Base-by-base conservation (phyloP, 2,329 filamentous ascomycete genomes). In the Botrytis galanthina region DNA sequence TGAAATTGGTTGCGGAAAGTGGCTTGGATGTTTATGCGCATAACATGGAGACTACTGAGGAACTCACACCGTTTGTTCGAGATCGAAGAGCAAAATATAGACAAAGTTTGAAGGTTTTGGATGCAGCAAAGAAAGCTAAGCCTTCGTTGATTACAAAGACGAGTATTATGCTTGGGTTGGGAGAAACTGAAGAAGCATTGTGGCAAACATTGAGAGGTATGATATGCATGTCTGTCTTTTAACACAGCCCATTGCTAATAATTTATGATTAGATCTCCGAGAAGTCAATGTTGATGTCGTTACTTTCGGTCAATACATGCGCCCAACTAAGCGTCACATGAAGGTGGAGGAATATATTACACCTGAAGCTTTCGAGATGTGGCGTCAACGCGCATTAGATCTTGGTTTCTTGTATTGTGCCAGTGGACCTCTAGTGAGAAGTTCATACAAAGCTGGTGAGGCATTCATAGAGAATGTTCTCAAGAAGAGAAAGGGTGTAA, bases 271-370 rank as follows among this genome's bases (percentile, higher is more conserved):
- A 89, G 93, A 97, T 82, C 87, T 99, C 20, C 89, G 96, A 73
- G 91, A 91, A 77, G 88, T 90, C 73, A 86, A 93, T 74, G 95
- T 98, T 63, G 96, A 99, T 78, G 94, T 99, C 20, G 94, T 99
- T 73, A 99, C 96, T 0, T 99, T 99, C 78, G 96, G 96, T n/a
- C 96, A 99, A 85, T 99, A 99, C 86, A 99, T 99, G 96, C 93
- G 95, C 18, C 96, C 96, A 2, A 99, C 96, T 7, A 99, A 98
- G 87, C 90, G 95, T 62, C 96, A 99, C 83, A 95, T 99, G 89
- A 92, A 97, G 83, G 96, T 99, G 46, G 92, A 97, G 80, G 94
- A 95, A 82, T 99, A 99, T 82, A 89, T 99, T 64, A 95, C 94
- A 0, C 96, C 96, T 0, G 93, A 92, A 75, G 90, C 91, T 75